Conservation (phyloP, 2,329 filamentous ascomycete species). For the Diplodia scrobiculata region DNA sequence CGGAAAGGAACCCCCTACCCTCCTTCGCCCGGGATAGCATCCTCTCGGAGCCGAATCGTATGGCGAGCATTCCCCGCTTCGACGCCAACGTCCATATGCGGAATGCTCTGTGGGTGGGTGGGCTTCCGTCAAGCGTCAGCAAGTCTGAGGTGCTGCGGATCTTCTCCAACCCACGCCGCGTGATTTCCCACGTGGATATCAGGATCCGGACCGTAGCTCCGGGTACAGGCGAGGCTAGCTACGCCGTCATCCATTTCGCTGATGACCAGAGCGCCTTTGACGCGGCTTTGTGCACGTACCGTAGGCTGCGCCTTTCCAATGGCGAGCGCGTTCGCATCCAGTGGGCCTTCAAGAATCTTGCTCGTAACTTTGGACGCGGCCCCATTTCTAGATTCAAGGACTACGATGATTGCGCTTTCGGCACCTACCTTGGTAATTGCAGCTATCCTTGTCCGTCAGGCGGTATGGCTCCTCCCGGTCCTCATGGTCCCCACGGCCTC, state of each 20-base stretch:
- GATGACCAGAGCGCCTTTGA: neutral
- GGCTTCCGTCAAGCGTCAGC: constrained; percentile 8
- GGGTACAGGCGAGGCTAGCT: neutral
- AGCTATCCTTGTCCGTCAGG: neutral
- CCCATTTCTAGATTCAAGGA: neutral
- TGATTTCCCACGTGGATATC: constrained; percentile 3
- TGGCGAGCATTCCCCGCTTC: neutral
- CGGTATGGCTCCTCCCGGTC: neutral
- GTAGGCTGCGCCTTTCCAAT: neutral
- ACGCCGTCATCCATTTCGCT: constrained; percentile 8
- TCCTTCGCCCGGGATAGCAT: neutral
- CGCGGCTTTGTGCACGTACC: constrained; percentile 14
- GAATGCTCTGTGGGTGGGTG: constrained; percentile 15
- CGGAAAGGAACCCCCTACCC: neutral
- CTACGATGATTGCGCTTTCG: neutral
- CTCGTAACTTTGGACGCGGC: neutral
- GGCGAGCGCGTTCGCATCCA: constrained; percentile 4
- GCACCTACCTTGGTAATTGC: neutral
- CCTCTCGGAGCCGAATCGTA: neutral
- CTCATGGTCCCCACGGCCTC: too few relatives aligned
- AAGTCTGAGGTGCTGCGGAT: constrained; percentile 9
- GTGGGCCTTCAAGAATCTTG: neutral
- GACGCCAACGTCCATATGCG: neutral
- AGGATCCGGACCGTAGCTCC: neutral
- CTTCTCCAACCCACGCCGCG: neutral